Evolutionary conservation across 1,139 yeast species (phyloP), one percentile per base, ranked within the genome.

Genomic region (Zygosaccharomyces pseudobailii): DNA sequence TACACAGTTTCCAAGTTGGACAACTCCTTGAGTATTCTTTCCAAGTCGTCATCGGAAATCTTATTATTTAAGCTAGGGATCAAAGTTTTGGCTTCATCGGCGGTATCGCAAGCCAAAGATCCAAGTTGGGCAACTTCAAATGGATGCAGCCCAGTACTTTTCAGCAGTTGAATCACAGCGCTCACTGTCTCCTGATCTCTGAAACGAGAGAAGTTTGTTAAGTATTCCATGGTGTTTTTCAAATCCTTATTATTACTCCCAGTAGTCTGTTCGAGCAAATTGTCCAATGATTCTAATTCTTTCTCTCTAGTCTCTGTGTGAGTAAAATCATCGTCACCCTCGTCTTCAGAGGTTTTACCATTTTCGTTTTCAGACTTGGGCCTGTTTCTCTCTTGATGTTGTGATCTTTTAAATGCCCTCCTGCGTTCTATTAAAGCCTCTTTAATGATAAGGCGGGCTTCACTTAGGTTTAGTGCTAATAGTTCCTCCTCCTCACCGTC

Each of bases 111-210:
- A 36, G 94, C 88, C 55, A 92, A 74, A 2, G 95, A 87, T 0
- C 97, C 96, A 53, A 92, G 74, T 69, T 92, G 98, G 0, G 98
- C 96, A 47, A 88, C 75, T 69, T 92, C 99, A 67, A 92, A 94
- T 2, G 98, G 97, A 71, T 92, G 98, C 60, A 92, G 71, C 32
- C 82, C 82, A 43, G 87, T 80, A 48, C 88, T 79, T 59, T 83
- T 86, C 59, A 90, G 73, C 55, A 90, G 72, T 59, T 86, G 86
- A 63, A 90, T 97, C 30, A 89, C 97, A 0, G 97, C 96, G 53
- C 87, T 84, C 31, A 95, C 92, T 0, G 97, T 87, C 53, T 90
- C 92, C 43, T 89, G 85, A 66, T 89, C 95, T 69, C 88, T 84
- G 69, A 90, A 92, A 57, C 97, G 75, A 6, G 97, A 84, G 71